Evolutionary conservation across 768 basidiomycete genomes (phyloP).

Genomic region (Suillus placidus): DNA sequence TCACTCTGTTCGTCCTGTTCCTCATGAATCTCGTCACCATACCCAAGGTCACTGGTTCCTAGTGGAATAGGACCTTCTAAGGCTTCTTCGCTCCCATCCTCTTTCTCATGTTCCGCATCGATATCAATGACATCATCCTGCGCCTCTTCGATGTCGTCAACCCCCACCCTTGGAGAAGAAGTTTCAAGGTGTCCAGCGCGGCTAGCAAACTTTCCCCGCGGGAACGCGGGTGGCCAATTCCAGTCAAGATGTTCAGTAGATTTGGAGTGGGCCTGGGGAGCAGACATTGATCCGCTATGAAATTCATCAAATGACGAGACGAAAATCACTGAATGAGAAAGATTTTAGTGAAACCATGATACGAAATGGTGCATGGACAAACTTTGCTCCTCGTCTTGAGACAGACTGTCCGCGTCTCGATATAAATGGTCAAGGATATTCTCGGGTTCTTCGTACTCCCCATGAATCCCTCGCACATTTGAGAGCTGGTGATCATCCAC

Average conservation of each 20-base stretch:
- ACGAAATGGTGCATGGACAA: not conserved
- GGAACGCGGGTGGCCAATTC: constrained; percentile 40
- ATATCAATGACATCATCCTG: constrained; percentile 25
- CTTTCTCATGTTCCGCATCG: constrained; percentile 12
- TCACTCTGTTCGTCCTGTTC: constrained; percentile 11
- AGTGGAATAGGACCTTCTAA: constrained; percentile 22
- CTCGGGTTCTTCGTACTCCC: not conserved
- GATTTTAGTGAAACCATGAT: not conserved
- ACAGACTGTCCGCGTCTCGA: constrained; percentile 4
- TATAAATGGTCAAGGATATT: constrained; percentile 12
- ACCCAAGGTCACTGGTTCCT: constrained; percentile 33
- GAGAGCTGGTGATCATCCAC: not conserved
- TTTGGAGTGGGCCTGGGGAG: constrained; percentile 9
- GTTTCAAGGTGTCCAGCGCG: constrained; percentile 19
- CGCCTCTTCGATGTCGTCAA: constrained; percentile 20
- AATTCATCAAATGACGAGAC: constrained; percentile 1
- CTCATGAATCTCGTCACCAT: not conserved
- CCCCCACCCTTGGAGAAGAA: constrained; percentile 7
- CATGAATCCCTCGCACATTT: not conserved
- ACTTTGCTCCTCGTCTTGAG: constrained; percentile 9
- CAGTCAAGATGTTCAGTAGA: constrained; percentile 33
- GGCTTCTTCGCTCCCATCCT: not conserved
- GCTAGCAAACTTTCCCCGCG: constrained; percentile 25
- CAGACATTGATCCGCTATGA: not conserved
- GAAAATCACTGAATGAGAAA: not conserved